phyloP scores from a whole-genome alignment of 345 rosid genomes.

The Jatropha curcas region DNA sequence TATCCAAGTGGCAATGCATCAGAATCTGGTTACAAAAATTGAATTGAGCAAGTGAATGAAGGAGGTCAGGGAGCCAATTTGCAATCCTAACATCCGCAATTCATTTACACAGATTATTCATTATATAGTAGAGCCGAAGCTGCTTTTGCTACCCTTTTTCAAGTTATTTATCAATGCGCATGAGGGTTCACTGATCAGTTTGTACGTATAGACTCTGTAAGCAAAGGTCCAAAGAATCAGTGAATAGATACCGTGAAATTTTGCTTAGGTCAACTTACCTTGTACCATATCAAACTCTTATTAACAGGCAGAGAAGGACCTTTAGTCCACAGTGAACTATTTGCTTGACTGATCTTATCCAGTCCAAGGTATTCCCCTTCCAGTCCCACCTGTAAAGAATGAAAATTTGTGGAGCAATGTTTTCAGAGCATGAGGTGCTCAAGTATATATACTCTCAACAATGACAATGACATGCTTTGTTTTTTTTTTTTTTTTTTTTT shows the following conservation, averaged over 20 bases:
- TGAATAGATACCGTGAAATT: not conserved
- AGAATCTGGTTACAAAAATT: not conserved
- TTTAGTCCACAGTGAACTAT: conserved; percentile 53
- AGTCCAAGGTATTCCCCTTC: conserved; percentile 61
- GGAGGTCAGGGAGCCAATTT: not conserved
- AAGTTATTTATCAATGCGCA: not conserved
- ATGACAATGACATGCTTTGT: not conserved
- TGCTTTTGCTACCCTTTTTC: not conserved
- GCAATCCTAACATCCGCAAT: not conserved
- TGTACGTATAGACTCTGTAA: not conserved
- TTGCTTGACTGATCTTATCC: conserved; percentile 37
- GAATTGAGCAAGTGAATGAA: not conserved
- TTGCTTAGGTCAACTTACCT: conserved; percentile 30
- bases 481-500: not conserved
- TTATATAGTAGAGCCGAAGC: not conserved
- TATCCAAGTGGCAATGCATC: not conserved
- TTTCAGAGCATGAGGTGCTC: not conserved
- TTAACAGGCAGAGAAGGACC: conserved; percentile 43
- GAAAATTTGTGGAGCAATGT: not conserved
- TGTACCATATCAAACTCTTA: conserved; percentile 63
- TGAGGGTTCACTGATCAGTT: not conserved
- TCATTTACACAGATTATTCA: not conserved
- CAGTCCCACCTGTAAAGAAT: conserved; percentile 52
- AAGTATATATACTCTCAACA: not conserved
- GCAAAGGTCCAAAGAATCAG: not conserved